Percentiles rank a stretch among this genome's conserved stretches.
These are phyloP conservation scores for Chaetomiaceae sp. DNA, from an alignment of 2,329 filamentous ascomycete species.

Conservation along the genomic window DNA sequence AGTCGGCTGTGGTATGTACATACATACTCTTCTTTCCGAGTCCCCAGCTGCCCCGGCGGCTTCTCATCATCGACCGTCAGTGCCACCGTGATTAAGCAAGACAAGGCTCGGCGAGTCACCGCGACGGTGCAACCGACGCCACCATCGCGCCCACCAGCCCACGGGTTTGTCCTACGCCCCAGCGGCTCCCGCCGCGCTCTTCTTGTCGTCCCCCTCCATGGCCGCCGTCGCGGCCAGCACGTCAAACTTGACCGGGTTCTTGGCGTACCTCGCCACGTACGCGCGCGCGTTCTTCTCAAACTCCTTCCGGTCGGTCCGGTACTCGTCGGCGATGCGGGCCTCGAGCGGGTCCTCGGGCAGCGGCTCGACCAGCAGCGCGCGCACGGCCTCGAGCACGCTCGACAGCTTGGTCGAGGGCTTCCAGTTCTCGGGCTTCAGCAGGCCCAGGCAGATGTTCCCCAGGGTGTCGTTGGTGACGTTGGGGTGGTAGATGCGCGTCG, in stretches of 20 bases:
- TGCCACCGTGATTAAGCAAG: no score
- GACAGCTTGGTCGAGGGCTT: slow-evolving; percentile 78
- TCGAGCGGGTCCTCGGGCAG: slow-evolving; percentile 89
- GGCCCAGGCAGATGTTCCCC: slow-evolving; percentile 79
- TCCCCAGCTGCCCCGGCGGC: no score
- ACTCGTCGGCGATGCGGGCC: slow-evolving; percentile 80
- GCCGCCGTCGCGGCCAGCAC: background rate
- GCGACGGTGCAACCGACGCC: no score
- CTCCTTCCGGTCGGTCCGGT: slow-evolving; percentile 58
- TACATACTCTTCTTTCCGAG: no score
- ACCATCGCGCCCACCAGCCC: no score
- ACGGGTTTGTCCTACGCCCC: background rate
- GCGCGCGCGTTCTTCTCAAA: slow-evolving; percentile 71
- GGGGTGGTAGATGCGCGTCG: slow-evolving; percentile 91
- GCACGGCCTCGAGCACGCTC: slow-evolving; percentile 72
- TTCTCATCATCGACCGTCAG: no score
- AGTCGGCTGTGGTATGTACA: no score
- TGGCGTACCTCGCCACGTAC: slow-evolving; percentile 73
- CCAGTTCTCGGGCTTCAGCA: slow-evolving; percentile 84
- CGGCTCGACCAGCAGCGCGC: slow-evolving; percentile 71
- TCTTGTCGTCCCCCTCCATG: background rate
- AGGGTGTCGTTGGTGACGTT: slow-evolving; percentile 85
- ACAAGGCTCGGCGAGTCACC: no score
- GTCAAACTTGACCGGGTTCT: slow-evolving; percentile 37
- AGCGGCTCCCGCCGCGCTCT: background rate